A percentile compares a stretch with the other conserved stretches of the same genome.
Evolutionary conservation across 306 rosid species (phyloP).

Genomic region (Pyrus betulifolia): DNA sequence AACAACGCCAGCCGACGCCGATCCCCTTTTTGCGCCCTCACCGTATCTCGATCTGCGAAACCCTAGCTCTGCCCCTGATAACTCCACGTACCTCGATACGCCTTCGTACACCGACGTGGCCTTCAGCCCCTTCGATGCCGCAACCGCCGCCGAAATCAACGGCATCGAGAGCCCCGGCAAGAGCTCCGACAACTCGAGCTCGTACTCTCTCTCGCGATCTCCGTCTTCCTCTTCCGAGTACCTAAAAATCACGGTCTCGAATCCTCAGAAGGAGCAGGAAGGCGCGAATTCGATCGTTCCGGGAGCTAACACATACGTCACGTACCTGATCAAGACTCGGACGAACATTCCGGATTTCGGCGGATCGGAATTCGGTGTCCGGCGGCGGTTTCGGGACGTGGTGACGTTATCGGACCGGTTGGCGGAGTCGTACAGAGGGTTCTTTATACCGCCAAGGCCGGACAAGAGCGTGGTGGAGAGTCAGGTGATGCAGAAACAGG

Average conservation of each 20-base stretch:
- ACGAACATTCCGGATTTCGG: constrained; percentile 63
- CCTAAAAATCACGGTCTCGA: constrained; percentile 60
- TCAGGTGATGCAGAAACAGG: constrained; percentile 93
- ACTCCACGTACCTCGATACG: constrained; percentile 47
- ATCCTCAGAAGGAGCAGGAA: constrained; percentile 83
- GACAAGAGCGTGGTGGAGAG: constrained; percentile 94
- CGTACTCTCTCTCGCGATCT: constrained; percentile 34
- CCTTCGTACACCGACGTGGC: constrained; percentile 64
- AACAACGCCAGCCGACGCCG: constrained; percentile 24
- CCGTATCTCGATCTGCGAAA: constrained; percentile 23
- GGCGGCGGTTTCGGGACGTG: constrained; percentile 80
- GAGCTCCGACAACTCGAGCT: constrained; percentile 34
- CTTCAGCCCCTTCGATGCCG: constrained; percentile 65
- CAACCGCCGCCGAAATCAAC: constrained; percentile 24
- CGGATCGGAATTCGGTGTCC: constrained; percentile 53
- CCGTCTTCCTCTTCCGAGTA: constrained; percentile 45
- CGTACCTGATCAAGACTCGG: constrained; percentile 69
- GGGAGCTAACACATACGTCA: constrained; percentile 50
- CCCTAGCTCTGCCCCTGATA: constrained; percentile 30
- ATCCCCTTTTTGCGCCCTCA: constrained; percentile 46
- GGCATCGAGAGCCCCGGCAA: constrained; percentile 47
- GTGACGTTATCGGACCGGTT: constrained; percentile 77
- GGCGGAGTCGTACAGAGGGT: constrained; percentile 74
- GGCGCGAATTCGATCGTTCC: constrained; percentile 68
- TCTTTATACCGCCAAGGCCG: constrained; percentile 77